Evolutionary conservation across 768 basidiomycete genomes (phyloP), one percentile per base, ranked within the genome.

Genomic region (Lactifluus subvellereus): DNA sequence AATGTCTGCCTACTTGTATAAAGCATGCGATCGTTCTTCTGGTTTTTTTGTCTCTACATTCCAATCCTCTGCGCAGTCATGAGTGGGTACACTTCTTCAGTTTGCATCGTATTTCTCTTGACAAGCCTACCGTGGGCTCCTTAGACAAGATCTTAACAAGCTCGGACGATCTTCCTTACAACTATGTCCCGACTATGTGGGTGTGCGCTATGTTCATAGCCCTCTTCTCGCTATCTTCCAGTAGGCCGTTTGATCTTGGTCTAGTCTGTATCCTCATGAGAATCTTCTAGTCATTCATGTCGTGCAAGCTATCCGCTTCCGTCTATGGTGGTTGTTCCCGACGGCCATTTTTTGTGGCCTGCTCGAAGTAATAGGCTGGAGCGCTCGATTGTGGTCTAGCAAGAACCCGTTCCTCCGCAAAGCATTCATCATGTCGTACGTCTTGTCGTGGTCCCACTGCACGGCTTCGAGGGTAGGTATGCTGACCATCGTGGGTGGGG

Each of bases 361-460:
- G 0, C 69, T 70, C 35, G 78, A 79, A 66, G 67, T 76, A 11
- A 59, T 77, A 43, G 78, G 78, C 0, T 79, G 77, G 78, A 60
- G 65, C 22, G 77, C 69, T 0, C 66, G 78, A 11, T 59, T 74
- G 10, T 77, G 76, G 76, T 74, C 72, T 20, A 71, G 68, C 50
- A 57, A 68, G 11, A 68, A 71, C 30, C 67, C 70, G 1, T 16
- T 56, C 5, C 43, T 61, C n/a, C 62, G 67, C 27, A 69, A 70
- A 18, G 73, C 78, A 0, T 82, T 76, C 68, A 60, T 78, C 50
- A 78, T 79, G 65, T 78, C 81, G 75, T 76, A 58, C n/a, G 72
- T 65, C 40, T 27, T 27, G 16, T 42, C 49, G 35, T 47, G n/a
- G 18, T 10, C 13, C 33, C 18, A 18, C n/a, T n/a, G n/a, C n/a